A percentile compares a stretch with the other conserved stretches of the same genome.
phyloP scores from a whole-genome alignment of 352 stramenopile species.

The Hyaloperonospora brassicae region DNA sequence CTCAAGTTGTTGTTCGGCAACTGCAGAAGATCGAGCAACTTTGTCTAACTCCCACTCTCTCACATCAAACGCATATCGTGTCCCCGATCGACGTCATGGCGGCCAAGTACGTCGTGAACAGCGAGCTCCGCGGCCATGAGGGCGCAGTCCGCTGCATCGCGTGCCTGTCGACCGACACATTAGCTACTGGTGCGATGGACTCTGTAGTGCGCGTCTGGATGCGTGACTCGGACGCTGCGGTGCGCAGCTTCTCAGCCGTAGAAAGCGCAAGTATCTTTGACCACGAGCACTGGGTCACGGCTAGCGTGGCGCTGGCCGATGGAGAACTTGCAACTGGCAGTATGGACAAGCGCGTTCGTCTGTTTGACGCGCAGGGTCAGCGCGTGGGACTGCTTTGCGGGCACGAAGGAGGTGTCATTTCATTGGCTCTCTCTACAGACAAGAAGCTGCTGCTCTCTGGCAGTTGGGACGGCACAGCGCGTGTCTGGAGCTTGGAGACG shows the following conservation, averaged over 20 bases:
- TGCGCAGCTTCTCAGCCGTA: slow-evolving; percentile 30
- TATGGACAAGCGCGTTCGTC: slow-evolving; percentile 75
- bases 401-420: slow-evolving; percentile 75
- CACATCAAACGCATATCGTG: too few species aligned
- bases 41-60: too few species aligned
- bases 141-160: slow-evolving; percentile 67
- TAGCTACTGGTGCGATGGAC: slow-evolving; percentile 77
- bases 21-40: too few species aligned
- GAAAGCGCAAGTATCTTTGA: slow-evolving; percentile 56
- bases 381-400: slow-evolving; percentile 37
- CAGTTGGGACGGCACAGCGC: slow-evolving; percentile 75
- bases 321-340: slow-evolving; percentile 64
- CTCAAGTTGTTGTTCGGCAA: too few species aligned
- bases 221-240: slow-evolving; percentile 16
- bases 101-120: slow-evolving; percentile 27
- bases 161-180: slow-evolving; percentile 35
- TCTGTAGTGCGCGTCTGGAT: slow-evolving; percentile 50
- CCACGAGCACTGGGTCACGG: slow-evolving; percentile 82
- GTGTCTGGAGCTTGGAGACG: slow-evolving; percentile 58
- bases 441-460: slow-evolving; percentile 53
- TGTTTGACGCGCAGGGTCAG: slow-evolving; percentile 48
- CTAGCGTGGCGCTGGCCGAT: slow-evolving; percentile 33
- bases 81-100: slow-evolving; percentile 7
- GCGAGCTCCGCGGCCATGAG: slow-evolving; percentile 64
- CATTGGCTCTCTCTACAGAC: slow-evolving; percentile 37